These are phyloP conservation scores for Dichotomopilus funicola DNA, from an alignment of 2,329 filamentous ascomycete genomes.

Conservation along the genomic window DNA sequence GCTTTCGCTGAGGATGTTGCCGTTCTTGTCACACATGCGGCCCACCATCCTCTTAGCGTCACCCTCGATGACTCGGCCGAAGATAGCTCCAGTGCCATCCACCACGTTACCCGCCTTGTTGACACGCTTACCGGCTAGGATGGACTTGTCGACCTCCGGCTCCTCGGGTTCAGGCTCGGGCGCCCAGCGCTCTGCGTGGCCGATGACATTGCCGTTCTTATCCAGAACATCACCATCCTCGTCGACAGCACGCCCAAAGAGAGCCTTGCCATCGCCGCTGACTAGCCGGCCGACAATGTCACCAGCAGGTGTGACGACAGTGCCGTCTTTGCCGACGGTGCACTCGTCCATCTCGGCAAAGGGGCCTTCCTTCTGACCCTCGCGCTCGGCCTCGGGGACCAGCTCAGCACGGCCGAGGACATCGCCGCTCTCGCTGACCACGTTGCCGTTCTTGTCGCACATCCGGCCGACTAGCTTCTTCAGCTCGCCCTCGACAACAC, in stretches of 20 bases:
- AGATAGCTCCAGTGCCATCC: constrained; percentile 48
- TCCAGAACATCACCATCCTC: constrained; percentile 78
- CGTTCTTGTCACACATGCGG: constrained; percentile 64
- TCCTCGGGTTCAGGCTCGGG: constrained; percentile 34
- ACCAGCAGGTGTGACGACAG: constrained; percentile 58
- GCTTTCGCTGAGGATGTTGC: constrained; percentile 65
- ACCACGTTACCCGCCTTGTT: constrained; percentile 63
- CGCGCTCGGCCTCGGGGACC: constrained; percentile 59
- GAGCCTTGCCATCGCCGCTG: constrained; percentile 63
- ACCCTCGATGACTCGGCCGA: constrained; percentile 62
- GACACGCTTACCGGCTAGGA: constrained; percentile 62
- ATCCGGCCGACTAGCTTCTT: constrained; percentile 60
- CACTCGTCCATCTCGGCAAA: constrained; percentile 61
- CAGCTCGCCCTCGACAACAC: constrained; percentile 60
- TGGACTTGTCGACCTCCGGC: constrained; percentile 50
- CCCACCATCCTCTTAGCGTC: constrained; percentile 57
- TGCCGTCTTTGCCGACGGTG: constrained; percentile 62
- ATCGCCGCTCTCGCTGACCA: constrained; percentile 67
- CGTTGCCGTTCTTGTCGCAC: constrained; percentile 64
- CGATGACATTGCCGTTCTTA: constrained; percentile 60
- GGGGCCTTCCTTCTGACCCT: constrained; percentile 57
- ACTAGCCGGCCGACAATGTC: constrained; percentile 66
- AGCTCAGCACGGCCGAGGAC: constrained; percentile 62
- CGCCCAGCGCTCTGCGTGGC: constrained; percentile 38
- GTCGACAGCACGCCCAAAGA: constrained; percentile 69